Conservation (phyloP, 225 moss, liverwort and hornwort species). For the Thuidium tamariscinum region DNA sequence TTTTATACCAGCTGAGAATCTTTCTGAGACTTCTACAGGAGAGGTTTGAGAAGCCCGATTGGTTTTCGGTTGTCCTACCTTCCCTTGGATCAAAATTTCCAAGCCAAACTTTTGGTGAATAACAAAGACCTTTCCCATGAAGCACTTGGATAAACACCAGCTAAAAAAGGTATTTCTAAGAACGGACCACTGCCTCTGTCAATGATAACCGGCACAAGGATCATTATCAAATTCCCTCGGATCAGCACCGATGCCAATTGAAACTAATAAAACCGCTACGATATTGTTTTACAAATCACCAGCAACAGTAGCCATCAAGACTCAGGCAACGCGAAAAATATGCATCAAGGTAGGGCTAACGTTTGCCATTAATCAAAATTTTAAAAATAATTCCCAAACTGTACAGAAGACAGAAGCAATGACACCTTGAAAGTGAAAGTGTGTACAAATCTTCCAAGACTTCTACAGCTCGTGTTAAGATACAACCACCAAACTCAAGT, state of each 20-base stretch:
- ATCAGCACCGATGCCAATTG: not conserved
- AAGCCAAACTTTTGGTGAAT: not conserved
- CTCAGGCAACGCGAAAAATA: not conserved
- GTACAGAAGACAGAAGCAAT: constrained; percentile 21
- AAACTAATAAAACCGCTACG: not conserved
- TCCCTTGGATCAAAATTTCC: not conserved
- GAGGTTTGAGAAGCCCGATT: not conserved
- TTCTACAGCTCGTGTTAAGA: constrained; percentile 3
- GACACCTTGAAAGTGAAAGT: not conserved
- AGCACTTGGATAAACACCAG: not conserved
- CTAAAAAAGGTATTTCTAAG: not conserved
- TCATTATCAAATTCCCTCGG: not conserved
- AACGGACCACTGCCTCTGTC: not conserved
- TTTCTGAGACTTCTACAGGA: not conserved
- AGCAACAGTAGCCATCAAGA: not conserved
- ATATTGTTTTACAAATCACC: not conserved
- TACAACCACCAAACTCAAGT: constrained; percentile 11
- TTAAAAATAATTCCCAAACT: constrained; percentile 2
- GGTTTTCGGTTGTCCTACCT: not conserved
- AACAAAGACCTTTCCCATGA: not conserved
- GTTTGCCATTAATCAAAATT: not conserved
- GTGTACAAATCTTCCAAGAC: constrained; percentile 1
- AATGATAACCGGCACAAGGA: not conserved
- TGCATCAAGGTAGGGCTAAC: not conserved
- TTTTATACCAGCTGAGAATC: not conserved